Conservation (phyloP, 163 green algal genomes). For the Scenedesmus sp. region DNA sequence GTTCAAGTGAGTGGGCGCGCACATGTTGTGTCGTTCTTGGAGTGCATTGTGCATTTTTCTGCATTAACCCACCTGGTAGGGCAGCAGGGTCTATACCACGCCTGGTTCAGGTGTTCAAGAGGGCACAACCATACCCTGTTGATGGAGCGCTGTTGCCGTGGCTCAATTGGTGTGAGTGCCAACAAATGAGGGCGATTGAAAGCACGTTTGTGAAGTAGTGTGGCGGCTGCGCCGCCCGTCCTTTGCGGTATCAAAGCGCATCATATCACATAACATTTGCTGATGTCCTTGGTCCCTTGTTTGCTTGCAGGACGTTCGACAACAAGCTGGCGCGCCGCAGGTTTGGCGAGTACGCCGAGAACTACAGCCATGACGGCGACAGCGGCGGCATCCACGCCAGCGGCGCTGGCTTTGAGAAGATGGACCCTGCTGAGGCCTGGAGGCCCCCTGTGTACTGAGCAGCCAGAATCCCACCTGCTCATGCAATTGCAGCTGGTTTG, state of each 20-base stretch:
- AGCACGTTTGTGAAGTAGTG: no score
- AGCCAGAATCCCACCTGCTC: background rate
- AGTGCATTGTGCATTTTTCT: background rate
- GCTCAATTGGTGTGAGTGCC: no score
- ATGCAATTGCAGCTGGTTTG: no score
- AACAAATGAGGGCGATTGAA: no score
- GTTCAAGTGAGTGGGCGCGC: slow-evolving; percentile 59
- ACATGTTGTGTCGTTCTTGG: background rate
- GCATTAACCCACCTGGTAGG: slow-evolving; percentile 71
- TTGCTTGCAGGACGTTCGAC: slow-evolving; percentile 65
- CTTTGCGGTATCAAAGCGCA: background rate
- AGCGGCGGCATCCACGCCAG: slow-evolving; percentile 81
- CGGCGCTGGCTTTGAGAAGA: slow-evolving; percentile 74
- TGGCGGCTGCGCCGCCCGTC: background rate
- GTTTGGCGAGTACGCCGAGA: slow-evolving; percentile 81
- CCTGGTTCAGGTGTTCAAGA: slow-evolving; percentile 71
- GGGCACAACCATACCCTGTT: no score
- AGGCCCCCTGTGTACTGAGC: slow-evolving; percentile 58
- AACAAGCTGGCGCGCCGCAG: slow-evolving; percentile 80
- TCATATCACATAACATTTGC: no score
- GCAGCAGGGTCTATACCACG: slow-evolving; percentile 86
- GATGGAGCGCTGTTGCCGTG: no score
- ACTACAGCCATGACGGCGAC: slow-evolving; percentile 79
- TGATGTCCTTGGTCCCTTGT: no score
- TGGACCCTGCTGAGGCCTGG: slow-evolving; percentile 70